Percentiles rank a stretch among this genome's conserved stretches.
Evolutionary conservation across 2,329 filamentous ascomycete species (phyloP).

Genomic region (Penicillium occitanis): DNA sequence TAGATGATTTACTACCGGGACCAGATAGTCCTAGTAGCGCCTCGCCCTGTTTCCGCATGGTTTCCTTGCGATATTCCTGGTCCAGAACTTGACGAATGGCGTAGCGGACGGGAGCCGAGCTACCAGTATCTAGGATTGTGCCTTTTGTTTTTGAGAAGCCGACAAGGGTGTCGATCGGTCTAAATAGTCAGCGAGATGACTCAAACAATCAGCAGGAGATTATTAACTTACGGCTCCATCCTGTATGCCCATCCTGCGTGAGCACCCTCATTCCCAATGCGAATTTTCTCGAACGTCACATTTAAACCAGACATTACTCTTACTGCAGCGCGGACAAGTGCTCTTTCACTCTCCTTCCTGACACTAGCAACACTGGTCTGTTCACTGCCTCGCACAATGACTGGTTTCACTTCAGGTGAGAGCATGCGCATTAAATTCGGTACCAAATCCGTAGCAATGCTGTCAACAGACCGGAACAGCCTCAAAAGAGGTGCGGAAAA

Average conservation of each 20-base stretch:
- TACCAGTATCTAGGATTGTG: slow-evolving; percentile 50
- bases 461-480: slow-evolving; percentile 74
- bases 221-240: slow-evolving; percentile 80
- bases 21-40: slow-evolving; percentile 50
- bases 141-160: slow-evolving; percentile 55
- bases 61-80: slow-evolving; percentile 78
- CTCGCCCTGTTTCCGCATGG: slow-evolving; percentile 64
- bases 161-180: slow-evolving; percentile 72
- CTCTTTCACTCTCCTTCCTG: slow-evolving; percentile 79
- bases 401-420: slow-evolving; percentile 85
- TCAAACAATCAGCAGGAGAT: slow-evolving; percentile 33
- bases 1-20: slow-evolving; percentile 28
- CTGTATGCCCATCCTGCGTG: slow-evolving; percentile 78
- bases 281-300: slow-evolving; percentile 75
- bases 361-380: slow-evolving; percentile 75
- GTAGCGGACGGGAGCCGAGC: slow-evolving; percentile 75
- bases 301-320: slow-evolving; percentile 80
- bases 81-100: slow-evolving; percentile 91
- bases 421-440: slow-evolving; percentile 83
- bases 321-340: slow-evolving; percentile 75
- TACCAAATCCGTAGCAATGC: slow-evolving; percentile 76
- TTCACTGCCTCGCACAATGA: slow-evolving; percentile 72
- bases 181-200: slow-evolving; percentile 38
- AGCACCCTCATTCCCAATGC: slow-evolving; percentile 67
- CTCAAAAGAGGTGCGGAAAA: slow-evolving; percentile 71